Evolutionary conservation across 495 filamentous ascomycete genomes (phyloP), one percentile per base, ranked within the genome.

Genomic region (Tuber calosporum): DNA sequence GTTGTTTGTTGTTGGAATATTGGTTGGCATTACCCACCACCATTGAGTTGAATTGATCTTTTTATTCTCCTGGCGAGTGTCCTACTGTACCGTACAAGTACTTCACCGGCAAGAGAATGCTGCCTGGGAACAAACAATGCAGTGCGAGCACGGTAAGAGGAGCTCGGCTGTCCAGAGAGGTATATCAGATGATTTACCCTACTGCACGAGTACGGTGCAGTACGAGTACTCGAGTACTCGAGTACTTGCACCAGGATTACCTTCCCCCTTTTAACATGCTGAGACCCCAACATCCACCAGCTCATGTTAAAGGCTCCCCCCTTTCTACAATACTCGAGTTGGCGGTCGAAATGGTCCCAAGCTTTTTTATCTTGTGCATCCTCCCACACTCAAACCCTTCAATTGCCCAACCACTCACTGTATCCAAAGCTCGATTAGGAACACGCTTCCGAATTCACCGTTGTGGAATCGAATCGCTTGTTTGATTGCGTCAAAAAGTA

Each of bases 241-340:
- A n/a, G n/a, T 22, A 26, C 45, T 26, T 26, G n/a, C 22, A 53
- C 45, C 74, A 74, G 74, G 53, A 42, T 67, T 70, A 77, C 74
- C 76, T 77, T 78, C 74, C 76, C 71, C 68, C 76, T 78, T 78
- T 45, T 69, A 48, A 75, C 19, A 69, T 58, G 73, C 72, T 78
- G 74, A 78, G 73, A 78, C 76, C 69, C 76, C 76, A 78, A 78
- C 74, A 73, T 73, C 70, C 70, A 69, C 74, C 48, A 62, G n/a
- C 11, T 8, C 53, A 62, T 62, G 53, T 30, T 62, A 30, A 30
- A 30, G n/a, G n/a, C n/a, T n/a, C 53, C 48, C 53, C 53, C 26
- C n/a, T 62, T 30, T n/a, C 22, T 11, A 40, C 39, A n/a, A n/a
- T n/a, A n/a, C n/a, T n/a, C n/a, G 1, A 1, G 39, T 11, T 30